Conservation (phyloP, 306 rosid species). For the Trifolium pratense region DNA sequence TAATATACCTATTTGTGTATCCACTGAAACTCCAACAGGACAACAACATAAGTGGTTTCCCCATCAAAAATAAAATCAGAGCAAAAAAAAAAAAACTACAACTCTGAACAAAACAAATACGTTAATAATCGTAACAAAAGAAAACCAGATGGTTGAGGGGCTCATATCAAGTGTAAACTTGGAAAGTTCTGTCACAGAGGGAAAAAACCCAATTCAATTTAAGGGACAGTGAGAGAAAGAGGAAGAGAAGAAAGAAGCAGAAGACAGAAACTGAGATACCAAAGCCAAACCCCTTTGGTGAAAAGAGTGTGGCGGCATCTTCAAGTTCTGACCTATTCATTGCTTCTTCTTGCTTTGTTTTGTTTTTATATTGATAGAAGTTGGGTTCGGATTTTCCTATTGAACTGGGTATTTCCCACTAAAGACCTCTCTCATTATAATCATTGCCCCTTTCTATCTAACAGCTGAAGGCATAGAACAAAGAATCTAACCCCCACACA, state of each 20-base stretch:
- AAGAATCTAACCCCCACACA: no score
- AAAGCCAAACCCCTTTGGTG: neutral
- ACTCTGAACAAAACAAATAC: neutral
- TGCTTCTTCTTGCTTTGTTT: no score
- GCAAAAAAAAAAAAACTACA: constrained; percentile 37
- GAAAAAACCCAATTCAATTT: neutral
- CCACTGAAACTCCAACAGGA: constrained; percentile 53
- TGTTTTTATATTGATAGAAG: neutral
- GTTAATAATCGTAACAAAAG: neutral
- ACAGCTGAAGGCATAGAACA: no score
- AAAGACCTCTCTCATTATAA: constrained; percentile 85
- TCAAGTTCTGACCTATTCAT: neutral
- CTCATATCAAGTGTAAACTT: neutral
- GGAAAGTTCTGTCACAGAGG: neutral
- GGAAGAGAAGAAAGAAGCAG: neutral
- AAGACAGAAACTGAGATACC: neutral
- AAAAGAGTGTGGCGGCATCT: neutral
- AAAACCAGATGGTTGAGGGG: neutral
- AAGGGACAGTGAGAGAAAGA: neutral
- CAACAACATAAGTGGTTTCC: constrained; percentile 41
- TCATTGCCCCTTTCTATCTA: constrained; percentile 54
- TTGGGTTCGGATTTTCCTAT: neutral
- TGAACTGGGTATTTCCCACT: constrained; percentile 53
- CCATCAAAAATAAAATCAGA: constrained; percentile 45
- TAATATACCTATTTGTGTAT: constrained; percentile 52